A percentile compares a stretch with the other conserved stretches of the same genome.
These are phyloP conservation scores for Pyrus hybrid DNA, from an alignment of 331 rosid genomes.

Conservation along the genomic window DNA sequence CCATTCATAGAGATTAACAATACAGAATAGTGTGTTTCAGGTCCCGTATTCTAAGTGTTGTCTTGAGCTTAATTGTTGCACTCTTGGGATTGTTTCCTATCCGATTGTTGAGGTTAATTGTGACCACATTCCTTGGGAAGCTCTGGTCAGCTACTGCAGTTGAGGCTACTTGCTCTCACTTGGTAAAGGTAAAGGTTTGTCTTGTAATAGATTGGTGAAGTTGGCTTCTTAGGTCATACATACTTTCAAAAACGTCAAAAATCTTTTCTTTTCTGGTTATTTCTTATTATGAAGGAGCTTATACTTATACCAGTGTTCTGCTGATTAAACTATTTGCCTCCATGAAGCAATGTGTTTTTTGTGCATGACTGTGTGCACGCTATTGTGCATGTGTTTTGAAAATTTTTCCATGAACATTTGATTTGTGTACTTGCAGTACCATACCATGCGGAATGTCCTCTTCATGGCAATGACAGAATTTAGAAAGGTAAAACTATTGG, in stretches of 20 bases:
- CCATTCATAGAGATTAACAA: conserved; percentile 11
- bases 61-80: conserved; percentile 39
- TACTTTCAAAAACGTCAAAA: too few relatives aligned
- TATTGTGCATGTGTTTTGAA: neutral
- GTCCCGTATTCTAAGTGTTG: conserved; percentile 38
- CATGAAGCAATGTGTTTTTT: neutral
- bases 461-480: conserved; percentile 79
- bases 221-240: neutral
- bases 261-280: neutral
- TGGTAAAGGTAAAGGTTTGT: conserved; percentile 54
- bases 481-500: conserved; percentile 29
- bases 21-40: conserved; percentile 38
- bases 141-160: conserved; percentile 74
- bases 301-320: neutral
- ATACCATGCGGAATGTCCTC: conserved; percentile 68
- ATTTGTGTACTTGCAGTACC: conserved; percentile 55
- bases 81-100: conserved; percentile 61
- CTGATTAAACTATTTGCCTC: neutral
- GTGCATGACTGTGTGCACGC: too few relatives aligned
- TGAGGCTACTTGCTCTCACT: conserved; percentile 79
- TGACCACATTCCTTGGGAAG: conserved; percentile 47
- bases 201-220: conserved; percentile 4
- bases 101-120: conserved; percentile 39
- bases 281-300: neutral
- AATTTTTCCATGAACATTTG: conserved; percentile 7